Evolutionary conservation across 2,329 filamentous ascomycete genomes (phyloP), one percentile per base, ranked within the genome.

Genomic region (Penicillium polonicum): DNA sequence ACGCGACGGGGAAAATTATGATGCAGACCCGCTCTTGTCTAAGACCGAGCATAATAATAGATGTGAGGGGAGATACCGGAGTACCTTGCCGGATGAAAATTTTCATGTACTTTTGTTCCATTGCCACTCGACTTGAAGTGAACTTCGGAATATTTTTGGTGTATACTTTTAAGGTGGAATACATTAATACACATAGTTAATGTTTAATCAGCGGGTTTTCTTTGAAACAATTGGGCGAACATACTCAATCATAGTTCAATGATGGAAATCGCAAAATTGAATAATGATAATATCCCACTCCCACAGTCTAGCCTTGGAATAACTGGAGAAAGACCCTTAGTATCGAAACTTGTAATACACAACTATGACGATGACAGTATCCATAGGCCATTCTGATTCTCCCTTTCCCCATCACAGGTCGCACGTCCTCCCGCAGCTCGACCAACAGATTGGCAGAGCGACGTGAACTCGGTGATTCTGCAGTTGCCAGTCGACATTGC

Each of bases 391-490:
- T 29, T 38, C 36, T 42, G 12, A 15, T 29, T 31, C 36, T 42
- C 13, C 44, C 4, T 9, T 41, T 52, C 39, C 49, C 25, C 41
- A 45, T 44, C 49, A 43, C 49, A 44, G 25, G 36, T 55, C 50
- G 43, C 55, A 55, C 55, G 51, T 58, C 44, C 51, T 58, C 52
- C 45, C 44, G 45, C 31, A 42, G 33, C 57, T 45, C 48, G 25
- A 51, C 61, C 59, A 56, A 60, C 60, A 31, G 52, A 36, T 35
- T 51, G 33, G 13, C 38, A 17, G 44, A 53, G 17, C 46, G 48
- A 27, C 51, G 29, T 31, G 29, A 36, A 58, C 59, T 59, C 25
- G 43, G 59, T 65, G 63, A 65, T 60, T 55, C 57, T 67, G 65
- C 59, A 65, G 53, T 63, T 58, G 52, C 59, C 60, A 62, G 62